Evolutionary conservation across 2,329 filamentous ascomycete species (phyloP).

Genomic region (Fragosphaeria purpurea): DNA sequence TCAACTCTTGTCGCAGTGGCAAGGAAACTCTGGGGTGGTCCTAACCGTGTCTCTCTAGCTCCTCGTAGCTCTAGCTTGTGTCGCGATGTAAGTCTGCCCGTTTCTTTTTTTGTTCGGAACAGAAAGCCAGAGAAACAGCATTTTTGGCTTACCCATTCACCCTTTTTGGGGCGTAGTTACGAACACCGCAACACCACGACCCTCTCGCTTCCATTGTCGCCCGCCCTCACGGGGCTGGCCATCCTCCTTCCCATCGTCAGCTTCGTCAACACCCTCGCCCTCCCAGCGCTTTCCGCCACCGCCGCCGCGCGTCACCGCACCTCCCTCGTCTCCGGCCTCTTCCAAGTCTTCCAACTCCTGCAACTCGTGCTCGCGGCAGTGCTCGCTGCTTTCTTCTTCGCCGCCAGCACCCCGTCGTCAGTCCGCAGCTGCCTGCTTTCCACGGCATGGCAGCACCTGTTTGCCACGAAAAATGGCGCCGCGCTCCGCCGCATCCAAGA

Average conservation of each 20-base stretch:
- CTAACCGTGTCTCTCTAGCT: no score
- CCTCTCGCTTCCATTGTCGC: slow-evolving; percentile 12
- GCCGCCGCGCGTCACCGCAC: background rate
- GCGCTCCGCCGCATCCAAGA: slow-evolving; percentile 55
- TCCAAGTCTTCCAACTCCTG: slow-evolving; percentile 7
- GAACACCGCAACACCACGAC: slow-evolving; percentile 7
- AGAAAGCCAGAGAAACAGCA: no score
- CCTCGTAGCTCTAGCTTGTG: no score
- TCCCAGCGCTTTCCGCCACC: background rate
- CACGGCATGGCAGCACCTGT: slow-evolving; percentile 46
- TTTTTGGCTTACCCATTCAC: no score
- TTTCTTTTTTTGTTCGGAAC: no score
- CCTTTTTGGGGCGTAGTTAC: slow-evolving; percentile 4
- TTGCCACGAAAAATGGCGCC: slow-evolving; percentile 34
- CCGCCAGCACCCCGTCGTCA: slow-evolving; percentile 23
- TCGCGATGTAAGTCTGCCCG: no score
- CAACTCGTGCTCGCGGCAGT: slow-evolving; percentile 27
- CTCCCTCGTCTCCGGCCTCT: background rate
- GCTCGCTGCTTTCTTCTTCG: slow-evolving; percentile 33
- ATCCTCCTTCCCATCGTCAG: background rate
- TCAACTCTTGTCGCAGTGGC: no score
- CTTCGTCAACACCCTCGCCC: background rate
- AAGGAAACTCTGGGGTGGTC: no score
- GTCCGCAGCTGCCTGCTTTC: slow-evolving; percentile 43
- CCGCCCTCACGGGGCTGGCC: slow-evolving; percentile 5